Conservation (phyloP, 345 rosid genomes). For the Conringia planisiliqua region DNA sequence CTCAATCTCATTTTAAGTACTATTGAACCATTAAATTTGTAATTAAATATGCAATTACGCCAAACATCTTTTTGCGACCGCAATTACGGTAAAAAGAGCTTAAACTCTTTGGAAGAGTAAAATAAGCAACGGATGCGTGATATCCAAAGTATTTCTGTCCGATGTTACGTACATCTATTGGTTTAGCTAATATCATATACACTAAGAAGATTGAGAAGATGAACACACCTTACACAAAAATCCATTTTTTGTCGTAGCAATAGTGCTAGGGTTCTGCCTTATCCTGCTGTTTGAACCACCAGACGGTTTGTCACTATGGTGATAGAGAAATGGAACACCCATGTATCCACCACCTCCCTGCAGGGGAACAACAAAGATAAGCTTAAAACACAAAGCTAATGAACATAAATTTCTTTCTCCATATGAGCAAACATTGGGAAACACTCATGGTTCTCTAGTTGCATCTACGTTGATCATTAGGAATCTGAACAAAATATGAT, state of each 20-base stretch:
- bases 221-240: constrained; percentile 39
- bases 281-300: constrained; percentile 13
- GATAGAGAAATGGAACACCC: constrained; percentile 35
- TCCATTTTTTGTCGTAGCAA: constrained; percentile 33
- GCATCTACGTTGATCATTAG: background rate
- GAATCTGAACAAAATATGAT: background rate
- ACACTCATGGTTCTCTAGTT: background rate
- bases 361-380: constrained; percentile 3
- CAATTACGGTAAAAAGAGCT: background rate
- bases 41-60: background rate
- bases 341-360: constrained; percentile 30
- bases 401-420: background rate
- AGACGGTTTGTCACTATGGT: constrained; percentile 30
- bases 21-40: background rate
- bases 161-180: background rate
- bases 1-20: constrained; percentile 33
- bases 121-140: background rate
- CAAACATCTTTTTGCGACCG: background rate
- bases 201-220: background rate
- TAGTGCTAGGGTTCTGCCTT: constrained; percentile 32
- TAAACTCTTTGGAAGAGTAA: background rate
- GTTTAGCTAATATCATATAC: background rate
- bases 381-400: background rate
- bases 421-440: background rate
- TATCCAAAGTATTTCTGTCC: background rate